Percentiles rank a stretch among this genome's conserved stretches.
Evolutionary conservation across 2,329 filamentous ascomycete species (phyloP).

Genomic region (Verticillium longisporum): DNA sequence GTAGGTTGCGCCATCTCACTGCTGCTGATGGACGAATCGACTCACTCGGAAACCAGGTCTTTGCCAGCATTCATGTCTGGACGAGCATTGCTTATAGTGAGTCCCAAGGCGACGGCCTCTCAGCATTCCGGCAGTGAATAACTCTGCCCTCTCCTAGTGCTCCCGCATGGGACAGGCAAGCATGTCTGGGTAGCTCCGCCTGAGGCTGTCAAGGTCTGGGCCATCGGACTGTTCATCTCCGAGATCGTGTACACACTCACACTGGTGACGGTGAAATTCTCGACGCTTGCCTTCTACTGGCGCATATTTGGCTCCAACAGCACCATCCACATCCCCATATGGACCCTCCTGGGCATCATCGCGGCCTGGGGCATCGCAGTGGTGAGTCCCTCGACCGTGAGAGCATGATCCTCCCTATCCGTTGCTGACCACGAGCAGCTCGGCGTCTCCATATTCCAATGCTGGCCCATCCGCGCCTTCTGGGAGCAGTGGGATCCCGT

Average conservation of each 20-base stretch:
- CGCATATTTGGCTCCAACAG: slow-evolving; percentile 13
- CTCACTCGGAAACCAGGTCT: too few species aligned
- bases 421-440: too few species aligned
- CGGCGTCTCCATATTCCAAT: slow-evolving; percentile 12
- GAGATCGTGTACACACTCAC: slow-evolving; percentile 14
- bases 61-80: too few species aligned
- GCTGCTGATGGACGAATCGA: too few species aligned
- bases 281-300: slow-evolving; percentile 19
- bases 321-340: slow-evolving; percentile 14
- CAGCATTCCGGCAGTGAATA: too few species aligned
- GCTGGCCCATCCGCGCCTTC: slow-evolving; percentile 11
- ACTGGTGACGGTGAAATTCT: slow-evolving; percentile 14
- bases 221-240: slow-evolving; percentile 14
- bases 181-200: slow-evolving; percentile 15
- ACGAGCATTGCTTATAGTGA: too few species aligned
- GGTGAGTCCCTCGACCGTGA: slow-evolving; percentile 8
- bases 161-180: slow-evolving; percentile 12
- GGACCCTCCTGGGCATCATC: slow-evolving; percentile 7
- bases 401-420: too few species aligned
- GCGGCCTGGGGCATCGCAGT: slow-evolving; percentile 14
- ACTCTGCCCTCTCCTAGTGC: too few species aligned
- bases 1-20: too few species aligned
- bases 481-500: slow-evolving; percentile 12
- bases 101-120: too few species aligned
- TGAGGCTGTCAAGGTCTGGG: slow-evolving; percentile 12